Percentiles rank a stretch among this genome's conserved stretches.
phyloP scores from a whole-genome alignment of 345 rosid species.

The Anastatica hierochuntica region DNA sequence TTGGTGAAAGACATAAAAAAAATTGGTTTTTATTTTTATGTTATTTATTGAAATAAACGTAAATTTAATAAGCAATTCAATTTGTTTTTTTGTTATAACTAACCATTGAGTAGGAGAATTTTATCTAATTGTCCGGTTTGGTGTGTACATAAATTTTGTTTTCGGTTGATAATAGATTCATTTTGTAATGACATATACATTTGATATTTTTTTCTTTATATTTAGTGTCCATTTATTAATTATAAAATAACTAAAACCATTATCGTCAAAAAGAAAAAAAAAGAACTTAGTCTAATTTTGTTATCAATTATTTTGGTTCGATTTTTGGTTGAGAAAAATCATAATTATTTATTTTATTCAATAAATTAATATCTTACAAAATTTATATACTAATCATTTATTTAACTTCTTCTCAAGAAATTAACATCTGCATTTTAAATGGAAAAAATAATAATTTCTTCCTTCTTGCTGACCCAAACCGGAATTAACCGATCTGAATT shows the following conservation, averaged over 20 bases:
- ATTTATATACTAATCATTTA: too few relatives aligned
- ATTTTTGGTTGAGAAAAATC: background rate
- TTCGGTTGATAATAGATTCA: background rate
- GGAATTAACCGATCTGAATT: background rate
- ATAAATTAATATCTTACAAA: too few relatives aligned
- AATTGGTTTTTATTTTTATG: background rate
- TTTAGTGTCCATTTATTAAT: background rate
- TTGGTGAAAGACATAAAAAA: constrained; percentile 8
- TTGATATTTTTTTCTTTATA: background rate
- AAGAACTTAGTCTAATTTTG: background rate
- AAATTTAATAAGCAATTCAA: background rate
- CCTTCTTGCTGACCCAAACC: too few relatives aligned
- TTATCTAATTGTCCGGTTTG: background rate
- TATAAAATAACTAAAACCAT: background rate
- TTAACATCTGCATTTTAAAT: too few relatives aligned
- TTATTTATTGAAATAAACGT: background rate
- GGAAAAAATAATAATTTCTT: too few relatives aligned
- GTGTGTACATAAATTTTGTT: background rate
- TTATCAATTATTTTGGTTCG: background rate
- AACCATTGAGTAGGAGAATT: background rate
- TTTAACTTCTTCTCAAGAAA: too few relatives aligned
- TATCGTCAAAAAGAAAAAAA: background rate
- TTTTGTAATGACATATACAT: too few relatives aligned
- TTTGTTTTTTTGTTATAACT: background rate
- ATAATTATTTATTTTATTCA: too few relatives aligned